These are phyloP conservation scores for Pittosporum tobira DNA, from an alignment of 129 eudicot species.

Conservation along the genomic window DNA sequence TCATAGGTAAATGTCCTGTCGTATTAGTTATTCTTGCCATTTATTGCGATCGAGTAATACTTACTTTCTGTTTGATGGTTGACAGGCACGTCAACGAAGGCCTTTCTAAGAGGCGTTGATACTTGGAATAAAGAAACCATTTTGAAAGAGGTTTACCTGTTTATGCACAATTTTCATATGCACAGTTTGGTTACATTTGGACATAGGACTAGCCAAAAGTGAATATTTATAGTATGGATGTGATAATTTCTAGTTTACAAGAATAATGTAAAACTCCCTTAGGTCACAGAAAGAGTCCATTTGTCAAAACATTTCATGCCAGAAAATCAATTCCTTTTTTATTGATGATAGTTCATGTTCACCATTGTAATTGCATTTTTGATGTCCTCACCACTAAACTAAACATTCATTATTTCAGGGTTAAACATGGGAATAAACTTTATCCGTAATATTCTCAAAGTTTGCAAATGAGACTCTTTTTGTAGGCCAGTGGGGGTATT, in stretches of 20 bases:
- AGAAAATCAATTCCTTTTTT: no score
- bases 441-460: no score
- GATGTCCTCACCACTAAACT: no score
- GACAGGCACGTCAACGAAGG: constrained; percentile 79
- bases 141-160: constrained; percentile 50
- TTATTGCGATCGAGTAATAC: constrained; percentile 6
- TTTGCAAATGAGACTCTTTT: no score
- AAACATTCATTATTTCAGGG: no score
- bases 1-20: constrained; percentile 41
- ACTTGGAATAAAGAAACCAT: constrained; percentile 95
- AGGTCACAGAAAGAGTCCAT: no score
- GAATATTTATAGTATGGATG: neutral
- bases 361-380: no score
- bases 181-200: neutral
- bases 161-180: neutral
- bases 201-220: neutral
- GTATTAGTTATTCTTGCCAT: neutral
- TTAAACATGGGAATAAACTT: no score
- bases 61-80: constrained; percentile 8
- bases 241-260: neutral
- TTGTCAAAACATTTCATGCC: no score
- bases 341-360: no score
- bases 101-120: constrained; percentile 77
- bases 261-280: no score
- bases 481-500: no score